Evolutionary conservation across 2,329 filamentous ascomycete species (phyloP).

Genomic region (Aureobasidium sp.): DNA sequence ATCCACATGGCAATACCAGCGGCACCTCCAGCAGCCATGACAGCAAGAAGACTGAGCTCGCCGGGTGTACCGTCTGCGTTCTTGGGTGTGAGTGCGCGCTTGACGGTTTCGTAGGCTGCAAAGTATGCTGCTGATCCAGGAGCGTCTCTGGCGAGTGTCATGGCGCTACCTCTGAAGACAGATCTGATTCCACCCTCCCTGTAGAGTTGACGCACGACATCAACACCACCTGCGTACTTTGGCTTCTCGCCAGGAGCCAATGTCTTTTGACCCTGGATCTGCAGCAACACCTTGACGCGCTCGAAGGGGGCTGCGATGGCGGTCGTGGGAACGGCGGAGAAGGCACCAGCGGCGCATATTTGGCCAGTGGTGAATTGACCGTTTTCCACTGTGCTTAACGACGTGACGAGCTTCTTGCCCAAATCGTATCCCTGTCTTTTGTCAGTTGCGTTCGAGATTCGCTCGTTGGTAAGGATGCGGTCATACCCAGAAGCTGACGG

Average conservation of each 20-base stretch:
- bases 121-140: constrained; percentile 97
- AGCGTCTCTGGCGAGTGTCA: constrained; percentile 94
- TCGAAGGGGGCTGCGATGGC: constrained; percentile 99
- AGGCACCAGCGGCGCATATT: constrained; percentile 93
- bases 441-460: constrained; percentile 1
- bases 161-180: constrained; percentile 91
- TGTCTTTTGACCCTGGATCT: constrained; percentile 93
- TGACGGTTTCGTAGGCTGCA: constrained; percentile 96
- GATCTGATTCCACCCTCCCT: constrained; percentile 88
- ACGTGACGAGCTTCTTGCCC: constrained; percentile 87
- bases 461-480: neutral
- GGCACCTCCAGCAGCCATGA: constrained; percentile 87
- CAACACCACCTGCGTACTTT: constrained; percentile 85
- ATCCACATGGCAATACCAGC: constrained; percentile 99
- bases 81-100: constrained; percentile 85
- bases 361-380: constrained; percentile 84
- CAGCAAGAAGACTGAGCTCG: constrained; percentile 81
- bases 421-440: constrained; percentile 86
- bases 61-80: constrained; percentile 78
- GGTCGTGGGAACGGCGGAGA: constrained; percentile 98
- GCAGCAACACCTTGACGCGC: constrained; percentile 97
- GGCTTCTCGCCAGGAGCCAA: constrained; percentile 92
- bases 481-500: constrained; percentile 71
- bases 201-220: constrained; percentile 96
- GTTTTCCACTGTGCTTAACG: constrained; percentile 71